phyloP scores from a whole-genome alignment of 163 green algal species.

The Smithsoniella earleae region DNA sequence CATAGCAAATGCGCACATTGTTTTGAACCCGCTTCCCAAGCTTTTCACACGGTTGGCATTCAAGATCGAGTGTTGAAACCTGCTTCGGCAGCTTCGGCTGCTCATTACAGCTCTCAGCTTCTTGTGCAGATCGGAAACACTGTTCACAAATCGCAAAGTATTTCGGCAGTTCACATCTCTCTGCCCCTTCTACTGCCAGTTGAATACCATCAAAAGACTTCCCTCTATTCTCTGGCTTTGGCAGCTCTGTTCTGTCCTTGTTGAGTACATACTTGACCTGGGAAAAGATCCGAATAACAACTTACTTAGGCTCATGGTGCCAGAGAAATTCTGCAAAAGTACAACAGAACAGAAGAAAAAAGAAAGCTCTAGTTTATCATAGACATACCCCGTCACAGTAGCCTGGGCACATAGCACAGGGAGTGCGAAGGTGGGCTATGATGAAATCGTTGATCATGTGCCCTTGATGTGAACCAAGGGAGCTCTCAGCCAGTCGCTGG shows the following conservation, averaged over 20 bases:
- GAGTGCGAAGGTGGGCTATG: constrained; percentile 85
- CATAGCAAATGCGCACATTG: background rate
- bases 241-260: constrained; percentile 22
- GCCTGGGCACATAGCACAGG: constrained; percentile 76
- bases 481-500: constrained; percentile 67
- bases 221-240: constrained; percentile 13
- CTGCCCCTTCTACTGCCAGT: constrained; percentile 21
- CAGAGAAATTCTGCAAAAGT: no score
- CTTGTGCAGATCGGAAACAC: constrained; percentile 7
- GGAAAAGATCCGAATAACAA: no score
- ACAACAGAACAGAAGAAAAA: no score
- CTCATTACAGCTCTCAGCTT: background rate
- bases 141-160: background rate
- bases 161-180: constrained; percentile 14
- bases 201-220: constrained; percentile 31
- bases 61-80: background rate
- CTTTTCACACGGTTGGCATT: background rate
- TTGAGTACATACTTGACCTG: constrained; percentile 14
- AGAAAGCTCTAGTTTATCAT: no score
- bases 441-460: constrained; percentile 96
- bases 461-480: constrained; percentile 41
- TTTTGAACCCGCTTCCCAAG: background rate
- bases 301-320: no score
- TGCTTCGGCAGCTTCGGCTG: background rate
- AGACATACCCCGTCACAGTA: constrained; percentile 38